Evolutionary conservation across 78 protist species (phyloP).

Genomic region (Dictyostelium brefeldianum): DNA sequence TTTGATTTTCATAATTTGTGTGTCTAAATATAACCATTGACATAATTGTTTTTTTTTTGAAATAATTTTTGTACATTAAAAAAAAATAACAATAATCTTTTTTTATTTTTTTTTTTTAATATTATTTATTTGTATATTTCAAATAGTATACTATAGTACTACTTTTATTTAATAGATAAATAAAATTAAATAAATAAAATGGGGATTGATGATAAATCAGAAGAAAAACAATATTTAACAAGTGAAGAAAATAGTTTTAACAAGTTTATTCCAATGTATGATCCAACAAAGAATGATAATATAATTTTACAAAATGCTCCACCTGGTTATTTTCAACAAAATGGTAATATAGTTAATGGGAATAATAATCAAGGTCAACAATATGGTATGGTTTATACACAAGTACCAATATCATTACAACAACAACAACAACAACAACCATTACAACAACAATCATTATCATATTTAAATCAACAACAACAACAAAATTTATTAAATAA

Average conservation of each 20-base stretch:
- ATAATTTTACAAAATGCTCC: background rate
- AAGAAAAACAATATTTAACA: background rate
- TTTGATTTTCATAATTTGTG: too few species aligned
- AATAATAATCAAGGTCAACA: background rate
- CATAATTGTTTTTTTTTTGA: too few species aligned
- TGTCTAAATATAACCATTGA: too few species aligned
- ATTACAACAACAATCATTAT: background rate
- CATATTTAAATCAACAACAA: background rate
- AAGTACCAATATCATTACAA: background rate
- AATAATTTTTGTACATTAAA: too few species aligned
- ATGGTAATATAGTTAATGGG: background rate
- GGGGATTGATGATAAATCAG: background rate
- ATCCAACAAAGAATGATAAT: background rate
- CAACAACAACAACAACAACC: background rate
- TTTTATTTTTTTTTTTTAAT: too few species aligned
- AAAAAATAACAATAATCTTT: too few species aligned
- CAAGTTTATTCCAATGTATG: background rate
- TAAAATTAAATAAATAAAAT: background rate
- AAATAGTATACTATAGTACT: too few species aligned
- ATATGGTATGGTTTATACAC: conserved; percentile 2
- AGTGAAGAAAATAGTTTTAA: background rate
- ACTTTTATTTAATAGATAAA: too few species aligned
- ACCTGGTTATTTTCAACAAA: background rate
- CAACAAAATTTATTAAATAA: background rate
- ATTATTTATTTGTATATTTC: too few species aligned